Evolutionary conservation across 2,329 filamentous ascomycete genomes (phyloP).

Genomic region (Colletotrichum sidae): DNA sequence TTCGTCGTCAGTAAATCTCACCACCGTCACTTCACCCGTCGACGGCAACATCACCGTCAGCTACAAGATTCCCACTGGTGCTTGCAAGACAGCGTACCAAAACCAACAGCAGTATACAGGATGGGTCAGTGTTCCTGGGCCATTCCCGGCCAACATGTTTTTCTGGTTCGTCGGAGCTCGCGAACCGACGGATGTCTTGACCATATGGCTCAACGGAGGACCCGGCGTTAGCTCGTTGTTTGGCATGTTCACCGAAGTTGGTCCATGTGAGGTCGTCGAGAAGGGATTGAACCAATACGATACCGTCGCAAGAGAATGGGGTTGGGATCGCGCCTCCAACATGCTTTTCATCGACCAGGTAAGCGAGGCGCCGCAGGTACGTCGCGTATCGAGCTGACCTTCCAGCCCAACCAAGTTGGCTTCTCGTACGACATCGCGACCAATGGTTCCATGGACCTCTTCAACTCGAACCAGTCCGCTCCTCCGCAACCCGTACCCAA

Average conservation of each 20-base stretch:
- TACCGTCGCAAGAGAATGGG: conserved; percentile 69
- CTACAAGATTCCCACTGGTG: conserved; percentile 72
- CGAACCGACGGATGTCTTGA: conserved; percentile 54
- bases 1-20: conserved; percentile 53
- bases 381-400: conserved; percentile 43
- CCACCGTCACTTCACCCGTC: conserved; percentile 70
- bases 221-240: conserved; percentile 74
- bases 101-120: conserved; percentile 77
- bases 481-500: conserved; percentile 42
- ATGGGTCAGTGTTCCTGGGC: conserved; percentile 72
- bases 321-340: conserved; percentile 70
- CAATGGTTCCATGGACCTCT: conserved; percentile 68
- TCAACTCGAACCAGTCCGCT: conserved; percentile 52
- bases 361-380: conserved; percentile 41
- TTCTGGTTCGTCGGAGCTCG: conserved; percentile 64
- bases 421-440: conserved; percentile 74
- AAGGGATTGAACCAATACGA: conserved; percentile 60
- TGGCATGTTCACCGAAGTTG: conserved; percentile 71
- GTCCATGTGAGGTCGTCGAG: conserved; percentile 64
- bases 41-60: conserved; percentile 73
- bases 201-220: conserved; percentile 76
- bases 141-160: conserved; percentile 63
- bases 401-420: conserved; percentile 75
- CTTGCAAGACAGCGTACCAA: conserved; percentile 73
- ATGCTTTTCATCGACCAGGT: conserved; percentile 70